phyloP scores from a whole-genome alignment of 2,329 filamentous ascomycete species.

The Capronia americana region DNA sequence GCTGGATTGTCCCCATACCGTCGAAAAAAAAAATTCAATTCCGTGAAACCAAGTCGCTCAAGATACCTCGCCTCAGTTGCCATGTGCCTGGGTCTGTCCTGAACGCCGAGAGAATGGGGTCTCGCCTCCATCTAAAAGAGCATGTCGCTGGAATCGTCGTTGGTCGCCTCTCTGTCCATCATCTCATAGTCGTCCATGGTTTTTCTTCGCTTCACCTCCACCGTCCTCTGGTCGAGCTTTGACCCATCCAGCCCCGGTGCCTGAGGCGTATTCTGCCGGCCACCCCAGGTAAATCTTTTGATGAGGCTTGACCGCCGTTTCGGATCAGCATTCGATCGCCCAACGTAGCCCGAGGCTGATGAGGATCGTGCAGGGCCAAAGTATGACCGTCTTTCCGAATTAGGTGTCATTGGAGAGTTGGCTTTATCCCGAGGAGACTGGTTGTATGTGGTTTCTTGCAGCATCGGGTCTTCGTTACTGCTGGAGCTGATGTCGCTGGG shows the following conservation, averaged over 20 bases:
- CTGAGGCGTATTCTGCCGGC: conserved; percentile 21
- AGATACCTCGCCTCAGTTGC: neutral
- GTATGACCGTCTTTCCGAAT: conserved; percentile 29
- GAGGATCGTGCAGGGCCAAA: conserved; percentile 20
- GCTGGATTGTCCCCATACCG: neutral
- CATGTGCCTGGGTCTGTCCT: neutral
- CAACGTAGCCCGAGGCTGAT: conserved; percentile 27
- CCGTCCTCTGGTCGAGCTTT: conserved; percentile 25
- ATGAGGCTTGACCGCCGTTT: conserved; percentile 31
- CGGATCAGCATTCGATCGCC: conserved; percentile 22
- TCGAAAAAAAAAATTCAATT: neutral
- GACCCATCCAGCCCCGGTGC: conserved; percentile 19
- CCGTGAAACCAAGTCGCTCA: neutral
- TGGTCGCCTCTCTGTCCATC: conserved; percentile 24
- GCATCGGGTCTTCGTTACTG: conserved; percentile 30
- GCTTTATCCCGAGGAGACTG: conserved; percentile 15
- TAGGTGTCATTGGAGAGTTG: conserved; percentile 15
- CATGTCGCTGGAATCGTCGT: conserved; percentile 34
- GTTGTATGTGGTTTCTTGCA: conserved; percentile 16
- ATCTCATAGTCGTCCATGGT: conserved; percentile 36
- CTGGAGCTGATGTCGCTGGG: conserved; percentile 26
- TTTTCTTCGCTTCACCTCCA: conserved; percentile 37
- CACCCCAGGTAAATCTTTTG: conserved; percentile 34
- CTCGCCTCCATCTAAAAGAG: conserved; percentile 25
- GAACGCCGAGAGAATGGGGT: conserved; percentile 10